Evolutionary conservation across 1,284 basidiomycete species (phyloP), one percentile per base, ranked within the genome.

Genomic region (Ustilago sp.): DNA sequence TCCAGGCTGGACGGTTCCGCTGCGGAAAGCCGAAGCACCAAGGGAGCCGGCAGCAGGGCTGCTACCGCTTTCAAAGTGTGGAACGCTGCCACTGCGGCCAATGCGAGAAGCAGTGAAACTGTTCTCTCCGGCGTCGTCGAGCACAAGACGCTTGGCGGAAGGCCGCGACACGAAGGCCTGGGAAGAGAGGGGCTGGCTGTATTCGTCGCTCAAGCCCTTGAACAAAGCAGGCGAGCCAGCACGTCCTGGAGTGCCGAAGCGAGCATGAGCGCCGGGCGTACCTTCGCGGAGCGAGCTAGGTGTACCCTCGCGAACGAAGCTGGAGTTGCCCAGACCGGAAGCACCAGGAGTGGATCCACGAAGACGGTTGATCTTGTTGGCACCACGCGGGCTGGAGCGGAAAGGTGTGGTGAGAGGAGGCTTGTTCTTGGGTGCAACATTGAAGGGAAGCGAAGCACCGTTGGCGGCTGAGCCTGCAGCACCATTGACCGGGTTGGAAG

Each of bases 91-190:
- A 47, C 74, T 75, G 59, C 79, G 69, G 39, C 69, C 67, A 57
- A 71, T 59, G 31, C 79, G 68, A 36, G 67, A 68, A 11, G 67
- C 60, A 19, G 70, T 66, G 60, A 73, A 75, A 53, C 74, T 74
- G 57, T 68, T 70, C 43, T 77, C 67, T 35, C 63, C 68, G 0
- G 67, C 61, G 39, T 83, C 80, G 83, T 95, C 93, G 64, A 98
- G 87, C 45, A 95, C 92, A 61, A 99, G 90, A 86, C 97, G 96
- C 89, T 98, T 99, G 72, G 98, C 94, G 85, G 93, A 97, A 65
- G 92, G 91, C 45, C 92, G 90, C 28, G 79, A 92, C 89, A 81
- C 91, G 88, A 83, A 94, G 87, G 88, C 92, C 74, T 89, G 88
- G 19, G 89, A 79, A 56, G 79, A 75, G 36, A 82, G 67, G 36